Base-by-base conservation (phyloP, 257 asterid species). In the Lycium barbarum region DNA sequence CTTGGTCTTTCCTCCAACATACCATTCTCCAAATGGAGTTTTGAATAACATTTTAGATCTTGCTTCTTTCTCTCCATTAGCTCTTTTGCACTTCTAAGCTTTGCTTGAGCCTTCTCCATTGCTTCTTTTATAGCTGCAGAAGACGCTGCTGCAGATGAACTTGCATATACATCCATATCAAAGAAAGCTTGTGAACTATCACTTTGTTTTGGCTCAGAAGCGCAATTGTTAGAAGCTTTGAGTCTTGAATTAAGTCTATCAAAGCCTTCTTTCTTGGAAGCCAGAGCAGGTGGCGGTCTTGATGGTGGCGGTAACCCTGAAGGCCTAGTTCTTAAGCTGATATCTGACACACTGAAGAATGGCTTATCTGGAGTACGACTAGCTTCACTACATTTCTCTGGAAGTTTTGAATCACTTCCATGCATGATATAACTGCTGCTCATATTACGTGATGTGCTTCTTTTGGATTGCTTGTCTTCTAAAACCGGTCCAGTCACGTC, bases 231-330 rank as follows among this genome's bases (percentile, higher is more conserved):
- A 67, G 89, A 88, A 81, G 90, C 85, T 86, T 85, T 88, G 74
- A 78, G 85, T 84, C 87, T 86, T 82, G 91, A 80, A 81, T 87
- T 85, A 57, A 83, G 87, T 79, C 67, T 81, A 59, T 84, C 88
- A 57, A 65, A 35, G 40, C 65, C 90, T 76, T 89, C 87, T 68
- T 86, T 92, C 83, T 86, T 87, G 79, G 80, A 88, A 86, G 86
- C 90, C 80, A 91, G 90, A 58, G 84, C 90, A 70, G 99, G 98
- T 9, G 98, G 98, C 40, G 97, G 95, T 87, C 99, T 95, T 79
- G 98, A 90, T 86, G 99, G 99, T 79, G 98, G 98, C 12, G 99
- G 98, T 90, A 96, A 85, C 62, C 82, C 86, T 83, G 97, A 94
- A 78, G 98, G 99, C 86, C 88, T 91, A 79, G 99, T 96, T 85